Evolutionary conservation across 257 asterid genomes (phyloP), one percentile per base, ranked within the genome.

Genomic region (Misopates orontium): DNA sequence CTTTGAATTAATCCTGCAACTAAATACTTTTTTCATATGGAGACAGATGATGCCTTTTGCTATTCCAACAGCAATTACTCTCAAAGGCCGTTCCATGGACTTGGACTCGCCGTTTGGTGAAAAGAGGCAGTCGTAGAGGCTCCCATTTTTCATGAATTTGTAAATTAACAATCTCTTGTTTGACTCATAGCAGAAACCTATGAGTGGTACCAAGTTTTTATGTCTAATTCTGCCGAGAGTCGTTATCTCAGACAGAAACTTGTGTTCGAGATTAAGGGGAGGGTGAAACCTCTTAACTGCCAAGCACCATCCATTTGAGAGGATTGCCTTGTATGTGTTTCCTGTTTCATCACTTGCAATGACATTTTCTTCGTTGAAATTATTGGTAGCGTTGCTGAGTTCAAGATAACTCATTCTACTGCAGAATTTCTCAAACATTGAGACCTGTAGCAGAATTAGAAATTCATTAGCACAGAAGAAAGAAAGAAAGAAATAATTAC

Each of bases 11-110:
- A 73, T 68, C 55, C 54, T 60, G 14, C 68, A 51, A 10, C 74
- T 78, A 49, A 73, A 68, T 5, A 76, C 69, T 11, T 17, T 54
- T 4, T 56, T 66, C 8, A 63, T 65, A 56, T 77, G 78, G 17
- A 77, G 76, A 78, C 76, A 77, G 15, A 78, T 63, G 18, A 72
- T 44, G 22, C 78, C 78, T 58, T 58, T 50, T 20, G 82, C 82
- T 50, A 68, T 18, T 1, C 70, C 69, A 13, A 53, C 56, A 8
- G 77, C 80, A 23, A 74, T 53, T 51, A 69, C 56, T 53, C 78
- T 74, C 28, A 5, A 23, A 9, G 68, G 60, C 68, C 69, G 52
- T n/a, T 56, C 78, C 64, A 57, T n/a, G 8, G 52, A 39, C 18
- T 61, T 24, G n/a, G 21, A 45, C 0, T 7, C 57, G 18, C n/a